Evolutionary conservation across 2,329 filamentous ascomycete species (phyloP).

Genomic region (Nectriaceae sp.): DNA sequence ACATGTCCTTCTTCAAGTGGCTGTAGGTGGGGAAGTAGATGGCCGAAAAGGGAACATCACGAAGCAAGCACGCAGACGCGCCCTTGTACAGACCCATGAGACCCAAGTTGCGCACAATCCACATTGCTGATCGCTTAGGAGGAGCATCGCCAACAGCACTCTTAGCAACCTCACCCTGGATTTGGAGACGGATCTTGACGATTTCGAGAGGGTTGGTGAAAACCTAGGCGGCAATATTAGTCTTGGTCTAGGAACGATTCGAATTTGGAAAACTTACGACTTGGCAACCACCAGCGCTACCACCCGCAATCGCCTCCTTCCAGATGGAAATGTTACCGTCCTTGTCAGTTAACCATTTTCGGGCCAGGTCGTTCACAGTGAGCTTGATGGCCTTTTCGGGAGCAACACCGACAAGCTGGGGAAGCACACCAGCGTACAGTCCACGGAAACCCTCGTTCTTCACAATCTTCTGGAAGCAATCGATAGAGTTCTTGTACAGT

Average conservation of each 20-base stretch:
- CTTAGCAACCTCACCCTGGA: conserved; percentile 95
- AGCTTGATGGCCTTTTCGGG: conserved; percentile 99
- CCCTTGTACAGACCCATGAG: conserved; percentile 96
- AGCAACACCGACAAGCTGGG: conserved; percentile 96
- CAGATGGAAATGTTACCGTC: conserved; percentile 71
- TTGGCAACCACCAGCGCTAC: conserved; percentile 88
- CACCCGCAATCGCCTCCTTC: conserved; percentile 84
- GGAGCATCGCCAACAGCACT: conserved; percentile 66
- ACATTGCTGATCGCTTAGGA: conserved; percentile 90
- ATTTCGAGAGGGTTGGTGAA: conserved; percentile 99
- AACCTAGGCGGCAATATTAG: conserved; percentile 53
- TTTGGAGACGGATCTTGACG: conserved; percentile 97
- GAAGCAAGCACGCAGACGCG: conserved; percentile 88
- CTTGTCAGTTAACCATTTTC: conserved; percentile 73
- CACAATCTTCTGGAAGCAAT: conserved; percentile 92
- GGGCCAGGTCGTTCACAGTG: conserved; percentile 93
- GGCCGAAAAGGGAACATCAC: conserved; percentile 95
- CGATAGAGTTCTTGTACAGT: conserved; percentile 95
- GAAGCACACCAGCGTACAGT: conserved; percentile 91
- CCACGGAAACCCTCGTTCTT: conserved; percentile 88
- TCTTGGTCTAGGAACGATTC: background rate
- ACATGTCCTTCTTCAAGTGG: conserved; percentile 91
- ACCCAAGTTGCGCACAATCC: conserved; percentile 96
- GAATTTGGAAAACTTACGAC: conserved; percentile 65
- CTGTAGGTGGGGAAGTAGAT: conserved; percentile 99